These are phyloP conservation scores for Pseudonitzschia multiseries DNA, from an alignment of 108 stramenopile genomes.

Conservation along the genomic window DNA sequence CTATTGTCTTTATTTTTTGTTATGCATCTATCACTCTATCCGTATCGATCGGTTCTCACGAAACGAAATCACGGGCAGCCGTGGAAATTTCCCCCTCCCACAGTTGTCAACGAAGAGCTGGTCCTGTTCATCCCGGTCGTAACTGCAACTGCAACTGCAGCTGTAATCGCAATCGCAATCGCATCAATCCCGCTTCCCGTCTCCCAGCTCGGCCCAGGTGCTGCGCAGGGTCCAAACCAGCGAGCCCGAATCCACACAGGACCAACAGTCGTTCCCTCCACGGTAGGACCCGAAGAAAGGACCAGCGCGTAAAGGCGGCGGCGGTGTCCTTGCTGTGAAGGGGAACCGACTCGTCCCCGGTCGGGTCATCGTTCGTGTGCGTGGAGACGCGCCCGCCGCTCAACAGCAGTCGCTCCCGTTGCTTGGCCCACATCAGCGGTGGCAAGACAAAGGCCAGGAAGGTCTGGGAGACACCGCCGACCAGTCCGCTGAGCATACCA, in stretches of 20 bases:
- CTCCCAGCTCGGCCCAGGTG: constrained; percentile 23
- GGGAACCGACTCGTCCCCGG: not conserved
- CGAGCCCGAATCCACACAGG: constrained; percentile 19
- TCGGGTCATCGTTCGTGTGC: too few species aligned
- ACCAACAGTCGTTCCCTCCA: constrained; percentile 15
- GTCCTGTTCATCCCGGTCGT: too few species aligned
- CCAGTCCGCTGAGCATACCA: constrained; percentile 32
- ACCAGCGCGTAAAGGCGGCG: not conserved
- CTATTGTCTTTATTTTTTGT: too few species aligned
- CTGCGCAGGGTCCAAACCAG: constrained; percentile 30
- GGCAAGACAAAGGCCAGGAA: constrained; percentile 41
- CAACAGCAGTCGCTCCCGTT: not conserved
- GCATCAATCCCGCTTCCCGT: not conserved
- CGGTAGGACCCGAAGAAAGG: not conserved
- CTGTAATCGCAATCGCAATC: too few species aligned
- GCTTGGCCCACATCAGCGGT: constrained; percentile 26
- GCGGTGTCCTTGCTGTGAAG: not conserved
- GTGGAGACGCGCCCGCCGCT: not conserved
- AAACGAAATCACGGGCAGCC: too few species aligned
- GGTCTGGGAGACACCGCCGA: constrained; percentile 40
- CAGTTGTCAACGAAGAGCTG: too few species aligned
- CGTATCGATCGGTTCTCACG: too few species aligned
- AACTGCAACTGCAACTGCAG: too few species aligned
- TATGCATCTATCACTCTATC: too few species aligned
- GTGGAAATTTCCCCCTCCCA: too few species aligned